These are phyloP conservation scores for Heliamphora pulchella DNA, from an alignment of 179 eudicot species.

Conservation along the genomic window DNA sequence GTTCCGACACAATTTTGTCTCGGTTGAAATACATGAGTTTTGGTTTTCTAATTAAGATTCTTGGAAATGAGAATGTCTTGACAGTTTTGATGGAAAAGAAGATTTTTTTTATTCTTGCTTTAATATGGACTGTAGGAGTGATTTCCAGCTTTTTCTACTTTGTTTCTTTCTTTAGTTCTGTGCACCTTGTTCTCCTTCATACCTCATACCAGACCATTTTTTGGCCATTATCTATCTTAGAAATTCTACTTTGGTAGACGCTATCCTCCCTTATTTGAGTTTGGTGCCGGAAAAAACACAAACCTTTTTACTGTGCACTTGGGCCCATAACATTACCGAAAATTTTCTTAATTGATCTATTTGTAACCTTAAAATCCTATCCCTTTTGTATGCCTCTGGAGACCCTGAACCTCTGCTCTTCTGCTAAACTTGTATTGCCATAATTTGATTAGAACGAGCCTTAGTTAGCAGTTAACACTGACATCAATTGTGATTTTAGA, in stretches of 20 bases:
- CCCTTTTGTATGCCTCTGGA: neutral
- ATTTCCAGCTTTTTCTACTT: neutral
- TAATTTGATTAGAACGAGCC: no score
- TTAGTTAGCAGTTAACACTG: no score
- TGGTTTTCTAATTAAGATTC: neutral
- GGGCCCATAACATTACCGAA: neutral
- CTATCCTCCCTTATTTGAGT: neutral
- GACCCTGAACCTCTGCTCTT: neutral
- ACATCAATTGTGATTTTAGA: no score
- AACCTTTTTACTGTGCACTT: neutral
- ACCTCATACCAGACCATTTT: neutral
- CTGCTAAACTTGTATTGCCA: no score
- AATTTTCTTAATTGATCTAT: neutral
- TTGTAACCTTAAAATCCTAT: neutral
- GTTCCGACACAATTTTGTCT: no score
- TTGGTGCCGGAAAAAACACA: neutral
- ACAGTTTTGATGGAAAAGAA: neutral
- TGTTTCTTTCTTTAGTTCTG: neutral
- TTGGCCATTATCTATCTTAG: neutral
- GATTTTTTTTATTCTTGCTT: no score
- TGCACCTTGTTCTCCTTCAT: neutral
- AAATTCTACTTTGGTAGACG: neutral
- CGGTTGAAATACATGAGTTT: neutral
- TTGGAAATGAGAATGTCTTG: neutral
- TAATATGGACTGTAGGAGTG: neutral